A percentile compares a stretch with the other conserved stretches of the same genome.
These are phyloP conservation scores for Penicillium sp. DNA, from an alignment of 2,329 filamentous ascomycete genomes.

Conservation along the genomic window DNA sequence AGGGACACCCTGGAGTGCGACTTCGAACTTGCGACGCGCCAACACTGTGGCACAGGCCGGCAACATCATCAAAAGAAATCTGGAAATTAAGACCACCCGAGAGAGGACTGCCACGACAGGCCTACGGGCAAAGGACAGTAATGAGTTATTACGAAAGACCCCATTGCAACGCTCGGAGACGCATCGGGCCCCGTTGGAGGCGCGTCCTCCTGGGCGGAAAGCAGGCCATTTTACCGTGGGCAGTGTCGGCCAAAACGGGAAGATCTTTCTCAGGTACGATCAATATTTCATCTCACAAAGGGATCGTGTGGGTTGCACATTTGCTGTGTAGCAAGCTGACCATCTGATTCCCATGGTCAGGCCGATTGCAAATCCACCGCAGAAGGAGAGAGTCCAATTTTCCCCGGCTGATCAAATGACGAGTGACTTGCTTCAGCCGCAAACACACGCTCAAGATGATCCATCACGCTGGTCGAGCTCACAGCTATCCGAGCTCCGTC, in stretches of 20 bases:
- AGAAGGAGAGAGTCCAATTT: conserved; percentile 31
- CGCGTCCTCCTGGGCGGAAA: conserved; percentile 56
- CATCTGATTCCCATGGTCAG: conserved; percentile 16
- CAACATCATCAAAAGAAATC: conserved; percentile 26
- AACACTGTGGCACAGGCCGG: conserved; percentile 37
- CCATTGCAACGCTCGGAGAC: conserved; percentile 44
- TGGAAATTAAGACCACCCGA: conserved; percentile 30
- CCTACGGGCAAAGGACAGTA: conserved; percentile 46
- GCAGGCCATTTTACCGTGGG: conserved; percentile 71
- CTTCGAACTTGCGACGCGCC: conserved; percentile 32
- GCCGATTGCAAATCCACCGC: conserved; percentile 33
- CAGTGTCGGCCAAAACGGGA: conserved; percentile 76
- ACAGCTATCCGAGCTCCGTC: conserved; percentile 38
- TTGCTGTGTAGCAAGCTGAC: conserved; percentile 13
- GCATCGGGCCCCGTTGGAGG: conserved; percentile 50
- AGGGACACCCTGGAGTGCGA: conserved; percentile 13
- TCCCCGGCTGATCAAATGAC: conserved; percentile 52
- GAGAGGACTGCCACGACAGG: conserved; percentile 33
- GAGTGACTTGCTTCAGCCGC: conserved; percentile 48
- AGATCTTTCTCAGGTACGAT: conserved; percentile 71
- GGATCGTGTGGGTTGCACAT: conserved; percentile 12
- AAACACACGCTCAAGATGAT: conserved; percentile 28
- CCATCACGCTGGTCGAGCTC: conserved; percentile 38
- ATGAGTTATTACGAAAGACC: conserved; percentile 44
- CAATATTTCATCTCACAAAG: conserved; percentile 11